These are phyloP conservation scores for Saprolegnia diclina DNA, from an alignment of 352 stramenopile species.

Conservation along the genomic window DNA sequence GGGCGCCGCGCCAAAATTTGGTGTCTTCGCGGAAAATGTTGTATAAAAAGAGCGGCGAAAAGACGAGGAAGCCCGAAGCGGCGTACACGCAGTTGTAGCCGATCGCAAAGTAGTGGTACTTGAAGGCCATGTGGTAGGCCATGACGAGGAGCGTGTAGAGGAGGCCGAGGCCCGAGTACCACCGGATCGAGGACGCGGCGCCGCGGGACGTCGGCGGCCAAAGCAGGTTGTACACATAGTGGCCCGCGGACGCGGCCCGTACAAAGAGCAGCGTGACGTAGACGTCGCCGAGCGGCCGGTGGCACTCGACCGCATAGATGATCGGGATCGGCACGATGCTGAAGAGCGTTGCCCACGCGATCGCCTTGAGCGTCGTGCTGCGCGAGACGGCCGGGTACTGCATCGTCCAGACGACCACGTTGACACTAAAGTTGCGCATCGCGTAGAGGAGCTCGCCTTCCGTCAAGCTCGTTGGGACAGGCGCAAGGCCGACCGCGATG, in stretches of 20 bases:
- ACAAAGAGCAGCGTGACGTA: neutral
- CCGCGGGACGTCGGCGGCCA: constrained; percentile 1
- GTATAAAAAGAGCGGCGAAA: neutral
- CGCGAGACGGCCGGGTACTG: neutral
- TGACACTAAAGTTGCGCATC: constrained; percentile 3
- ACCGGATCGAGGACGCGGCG: neutral
- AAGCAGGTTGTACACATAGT: constrained; percentile 2
- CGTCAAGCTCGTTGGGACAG: neutral
- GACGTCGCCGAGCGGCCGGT: neutral
- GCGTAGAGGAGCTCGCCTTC: neutral
- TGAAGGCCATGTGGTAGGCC: neutral
- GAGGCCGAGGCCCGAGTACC: neutral
- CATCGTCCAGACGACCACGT: constrained; percentile 3
- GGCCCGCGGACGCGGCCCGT: neutral
- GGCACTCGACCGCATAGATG: neutral
- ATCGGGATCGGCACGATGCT: neutral
- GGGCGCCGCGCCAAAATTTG: neutral
- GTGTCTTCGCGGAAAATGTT: constrained; percentile 8
- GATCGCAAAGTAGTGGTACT: constrained; percentile 11
- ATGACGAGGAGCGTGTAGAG: constrained; percentile 1
- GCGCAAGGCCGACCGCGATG: neutral
- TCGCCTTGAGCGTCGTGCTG: neutral
- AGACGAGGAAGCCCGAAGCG: neutral
- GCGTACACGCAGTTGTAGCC: constrained; percentile 9
- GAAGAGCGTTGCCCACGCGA: neutral